Percentiles rank a stretch among this genome's conserved stretches.
Conservation (phyloP, 2,329 filamentous ascomycete species). For the Ampelomyces quisqualis region DNA sequence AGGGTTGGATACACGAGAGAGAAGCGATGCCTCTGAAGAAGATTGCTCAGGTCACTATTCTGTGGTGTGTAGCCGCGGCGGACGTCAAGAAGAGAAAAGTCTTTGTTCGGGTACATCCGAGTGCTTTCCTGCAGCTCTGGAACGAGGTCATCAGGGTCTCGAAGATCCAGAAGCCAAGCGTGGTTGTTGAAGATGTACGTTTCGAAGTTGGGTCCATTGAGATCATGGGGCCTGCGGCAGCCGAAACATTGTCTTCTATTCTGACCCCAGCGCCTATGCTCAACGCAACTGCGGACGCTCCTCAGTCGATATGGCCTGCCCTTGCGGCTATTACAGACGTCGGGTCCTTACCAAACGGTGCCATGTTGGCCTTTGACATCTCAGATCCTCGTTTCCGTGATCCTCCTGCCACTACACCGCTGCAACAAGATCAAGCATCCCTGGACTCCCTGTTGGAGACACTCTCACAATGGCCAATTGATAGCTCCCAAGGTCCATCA, state of each 20-base stretch:
- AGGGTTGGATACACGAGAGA: slow-evolving; percentile 59
- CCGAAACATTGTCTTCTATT: slow-evolving; percentile 71
- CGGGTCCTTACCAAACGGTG: slow-evolving; percentile 66
- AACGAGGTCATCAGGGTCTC: slow-evolving; percentile 59
- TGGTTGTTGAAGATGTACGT: slow-evolving; percentile 67
- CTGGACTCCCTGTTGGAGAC: slow-evolving; percentile 55
- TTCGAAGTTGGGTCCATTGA: slow-evolving; percentile 74
- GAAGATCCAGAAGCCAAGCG: slow-evolving; percentile 61
- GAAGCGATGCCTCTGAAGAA: slow-evolving; percentile 53
- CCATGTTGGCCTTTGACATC: slow-evolving; percentile 70
- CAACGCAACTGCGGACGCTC: slow-evolving; percentile 27
- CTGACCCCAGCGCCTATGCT: slow-evolving; percentile 54
- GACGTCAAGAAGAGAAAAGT: slow-evolving; percentile 52
- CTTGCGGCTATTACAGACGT: slow-evolving; percentile 47
- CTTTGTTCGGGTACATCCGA: slow-evolving; percentile 78
- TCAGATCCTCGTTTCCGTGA: slow-evolving; percentile 79
- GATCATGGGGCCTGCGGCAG: slow-evolving; percentile 71
- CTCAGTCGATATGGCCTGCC: slow-evolving; percentile 37
- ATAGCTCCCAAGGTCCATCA: slow-evolving; percentile 51
- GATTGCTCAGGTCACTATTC: slow-evolving; percentile 70
- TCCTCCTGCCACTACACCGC: slow-evolving; percentile 61
- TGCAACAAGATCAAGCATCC: slow-evolving; percentile 19
- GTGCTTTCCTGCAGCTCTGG: slow-evolving; percentile 71
- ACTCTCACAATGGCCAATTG: slow-evolving; percentile 68
- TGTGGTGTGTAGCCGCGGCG: slow-evolving; percentile 62